Evolutionary conservation across 1,284 basidiomycete genomes (phyloP), one percentile per base, ranked within the genome.

Genomic region (Mycosarcoma mackinlayi): DNA sequence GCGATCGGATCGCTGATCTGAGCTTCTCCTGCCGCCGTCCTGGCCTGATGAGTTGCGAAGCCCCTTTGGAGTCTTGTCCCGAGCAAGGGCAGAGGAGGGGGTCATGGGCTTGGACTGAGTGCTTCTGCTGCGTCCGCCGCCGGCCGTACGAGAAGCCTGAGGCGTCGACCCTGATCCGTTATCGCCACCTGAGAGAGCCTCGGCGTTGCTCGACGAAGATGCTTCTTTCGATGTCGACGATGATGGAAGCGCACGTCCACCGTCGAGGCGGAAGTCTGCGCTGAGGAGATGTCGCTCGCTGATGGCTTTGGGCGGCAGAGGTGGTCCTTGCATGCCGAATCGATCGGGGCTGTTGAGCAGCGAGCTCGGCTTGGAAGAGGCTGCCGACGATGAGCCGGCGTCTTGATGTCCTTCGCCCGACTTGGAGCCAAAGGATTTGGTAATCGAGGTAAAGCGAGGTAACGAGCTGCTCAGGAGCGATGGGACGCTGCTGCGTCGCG

Each of bases 181-280:
- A n/a, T n/a, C n/a, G n/a, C n/a, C n/a, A n/a, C n/a, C n/a, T n/a
- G n/a, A n/a, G n/a, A n/a, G n/a, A n/a, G 37, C 21, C 8, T 42
- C 37, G 19, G 16, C 37, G 4, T 25, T 18, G 9, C 19, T 28
- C 16, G 49, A 24, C 23, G 47, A 42, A 3, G 46, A n/a, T n/a
- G n/a, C n/a, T n/a, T n/a, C n/a, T n/a, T n/a, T n/a, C 13, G 50
- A 21, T 23, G 31, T 27, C 30, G 31, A 21, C 16, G 34, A 40
- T 13, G 40, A 23, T 10, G 57, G 46, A 21, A 24, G 34, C 10
- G 33, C 52, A 10, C 39, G 41, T 3, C 44, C 59, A 18, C 66
- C 69, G 24, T 77, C 71, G 5, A 80, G 68, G 9, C 79, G 62
- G 40, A 77, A 80, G 49, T 81, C 76, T 7, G 76, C 78, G 24